Evolutionary conservation across 768 basidiomycete genomes (phyloP).

Genomic region (Clitopilus hobsonii): DNA sequence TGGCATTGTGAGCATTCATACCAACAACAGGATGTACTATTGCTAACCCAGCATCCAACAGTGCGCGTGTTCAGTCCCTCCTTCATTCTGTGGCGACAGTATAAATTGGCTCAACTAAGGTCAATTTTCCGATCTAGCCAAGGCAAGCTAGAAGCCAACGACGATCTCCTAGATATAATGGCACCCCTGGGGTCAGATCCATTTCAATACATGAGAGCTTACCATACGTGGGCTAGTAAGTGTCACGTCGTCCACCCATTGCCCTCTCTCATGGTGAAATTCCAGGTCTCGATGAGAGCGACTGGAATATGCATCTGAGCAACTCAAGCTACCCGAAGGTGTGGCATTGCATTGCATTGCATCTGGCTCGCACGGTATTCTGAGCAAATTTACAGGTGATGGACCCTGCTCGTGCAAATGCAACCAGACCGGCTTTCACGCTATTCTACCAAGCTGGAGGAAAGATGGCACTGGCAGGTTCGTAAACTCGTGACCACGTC

Average conservation of each 20-base stretch:
- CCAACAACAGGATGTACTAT: too few species aligned
- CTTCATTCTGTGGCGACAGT: not conserved
- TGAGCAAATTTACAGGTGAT: not conserved
- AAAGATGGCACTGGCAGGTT: not conserved
- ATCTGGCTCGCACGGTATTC: too few species aligned
- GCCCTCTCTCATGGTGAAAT: not conserved
- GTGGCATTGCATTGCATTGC: not conserved
- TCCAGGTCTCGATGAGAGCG: constrained; percentile 1
- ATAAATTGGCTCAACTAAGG: not conserved
- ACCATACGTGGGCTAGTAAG: not conserved
- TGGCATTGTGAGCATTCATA: not conserved
- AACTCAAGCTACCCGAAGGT: constrained; percentile 1
- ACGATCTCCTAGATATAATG: not conserved
- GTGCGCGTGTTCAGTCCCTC: not conserved
- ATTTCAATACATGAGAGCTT: not conserved
- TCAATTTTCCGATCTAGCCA: not conserved
- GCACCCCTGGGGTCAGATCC: not conserved
- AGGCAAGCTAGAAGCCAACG: not conserved
- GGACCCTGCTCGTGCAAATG: not conserved
- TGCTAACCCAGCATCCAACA: not conserved
- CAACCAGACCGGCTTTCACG: not conserved
- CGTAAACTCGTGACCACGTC: not conserved
- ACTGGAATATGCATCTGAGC: not conserved
- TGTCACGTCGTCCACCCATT: not conserved
- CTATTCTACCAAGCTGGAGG: not conserved